These are phyloP conservation scores for Exophiala mesophila DNA, from an alignment of 2,329 filamentous ascomycete species.

Conservation along the genomic window DNA sequence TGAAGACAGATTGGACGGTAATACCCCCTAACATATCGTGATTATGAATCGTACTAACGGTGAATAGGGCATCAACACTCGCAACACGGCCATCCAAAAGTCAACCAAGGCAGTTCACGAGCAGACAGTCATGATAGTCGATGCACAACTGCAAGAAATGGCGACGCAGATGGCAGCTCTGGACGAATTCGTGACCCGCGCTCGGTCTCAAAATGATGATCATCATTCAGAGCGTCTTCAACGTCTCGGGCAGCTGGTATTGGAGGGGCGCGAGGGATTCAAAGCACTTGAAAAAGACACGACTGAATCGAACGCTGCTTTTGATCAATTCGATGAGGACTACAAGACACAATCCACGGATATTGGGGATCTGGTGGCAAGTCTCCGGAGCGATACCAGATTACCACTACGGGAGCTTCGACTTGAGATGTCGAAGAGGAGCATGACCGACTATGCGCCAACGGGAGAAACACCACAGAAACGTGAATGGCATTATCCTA, in stretches of 20 bases:
- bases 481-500: conserved; percentile 73
- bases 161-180: conserved; percentile 83
- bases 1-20: conserved; percentile 82
- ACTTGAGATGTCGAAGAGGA: conserved; percentile 58
- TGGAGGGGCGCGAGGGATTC: conserved; percentile 12
- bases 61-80: conserved; percentile 62
- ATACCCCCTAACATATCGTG: too few relatives aligned
- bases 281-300: conserved; percentile 9
- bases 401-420: conserved; percentile 48
- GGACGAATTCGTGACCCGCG: conserved; percentile 82
- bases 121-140: conserved; percentile 83
- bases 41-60: too few relatives aligned
- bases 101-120: conserved; percentile 84
- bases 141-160: conserved; percentile 81
- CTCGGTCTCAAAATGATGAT: conserved; percentile 70
- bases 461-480: conserved; percentile 86
- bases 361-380: conserved; percentile 11
- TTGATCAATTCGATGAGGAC: conserved; percentile 10
- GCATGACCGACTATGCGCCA: conserved; percentile 72
- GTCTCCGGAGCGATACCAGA: conserved; percentile 15
- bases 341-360: conserved; percentile 10
- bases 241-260: conserved; percentile 62
- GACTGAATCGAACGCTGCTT: conserved; percentile 6
- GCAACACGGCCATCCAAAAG: conserved; percentile 76
- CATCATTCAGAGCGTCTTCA: conserved; percentile 66